Percentiles rank a stretch among this genome's conserved stretches.
Evolutionary conservation across 306 rosid genomes (phyloP).

Genomic region (Begonia masoniana): DNA sequence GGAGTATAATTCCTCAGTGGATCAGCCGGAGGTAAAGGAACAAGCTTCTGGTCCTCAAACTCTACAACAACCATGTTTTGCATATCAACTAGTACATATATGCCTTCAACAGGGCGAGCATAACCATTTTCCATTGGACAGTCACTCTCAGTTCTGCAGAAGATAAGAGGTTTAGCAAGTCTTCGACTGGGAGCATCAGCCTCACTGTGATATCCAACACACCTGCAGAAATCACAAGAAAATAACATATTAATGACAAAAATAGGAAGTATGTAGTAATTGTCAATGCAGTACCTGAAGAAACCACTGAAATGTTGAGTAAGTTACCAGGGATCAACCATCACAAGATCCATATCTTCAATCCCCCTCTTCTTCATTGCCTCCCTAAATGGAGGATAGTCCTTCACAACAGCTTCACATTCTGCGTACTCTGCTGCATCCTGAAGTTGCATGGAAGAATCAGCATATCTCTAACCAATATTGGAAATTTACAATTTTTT

Average conservation of each 20-base stretch:
- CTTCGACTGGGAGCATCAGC: constrained; percentile 77
- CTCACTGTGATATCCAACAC: constrained; percentile 73
- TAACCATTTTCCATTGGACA: constrained; percentile 97
- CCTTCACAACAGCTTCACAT: constrained; percentile 85
- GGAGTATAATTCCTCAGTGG: constrained; percentile 86
- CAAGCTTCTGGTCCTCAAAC: constrained; percentile 83
- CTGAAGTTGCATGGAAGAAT: constrained; percentile 18
- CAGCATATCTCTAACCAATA: neutral
- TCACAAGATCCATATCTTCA: constrained; percentile 89
- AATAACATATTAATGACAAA: neutral
- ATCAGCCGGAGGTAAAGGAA: constrained; percentile 90
- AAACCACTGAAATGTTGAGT: neutral
- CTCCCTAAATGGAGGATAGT: constrained; percentile 75
- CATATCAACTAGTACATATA: constrained; percentile 72
- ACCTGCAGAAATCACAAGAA: constrained; percentile 37
- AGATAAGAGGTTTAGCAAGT: constrained; percentile 80
- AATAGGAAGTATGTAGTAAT: neutral
- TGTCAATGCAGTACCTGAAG: neutral
- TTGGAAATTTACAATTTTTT: too few relatives aligned
- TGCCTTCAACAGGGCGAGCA: constrained; percentile 91
- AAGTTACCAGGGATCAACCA: constrained; percentile 85
- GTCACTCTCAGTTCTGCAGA: constrained; percentile 88
- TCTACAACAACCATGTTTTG: constrained; percentile 81
- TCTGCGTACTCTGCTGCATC: constrained; percentile 90
- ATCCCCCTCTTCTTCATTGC: constrained; percentile 95